Base-by-base conservation (phyloP, 2,329 filamentous ascomycete genomes). In the Graphilbum fragrans region DNA sequence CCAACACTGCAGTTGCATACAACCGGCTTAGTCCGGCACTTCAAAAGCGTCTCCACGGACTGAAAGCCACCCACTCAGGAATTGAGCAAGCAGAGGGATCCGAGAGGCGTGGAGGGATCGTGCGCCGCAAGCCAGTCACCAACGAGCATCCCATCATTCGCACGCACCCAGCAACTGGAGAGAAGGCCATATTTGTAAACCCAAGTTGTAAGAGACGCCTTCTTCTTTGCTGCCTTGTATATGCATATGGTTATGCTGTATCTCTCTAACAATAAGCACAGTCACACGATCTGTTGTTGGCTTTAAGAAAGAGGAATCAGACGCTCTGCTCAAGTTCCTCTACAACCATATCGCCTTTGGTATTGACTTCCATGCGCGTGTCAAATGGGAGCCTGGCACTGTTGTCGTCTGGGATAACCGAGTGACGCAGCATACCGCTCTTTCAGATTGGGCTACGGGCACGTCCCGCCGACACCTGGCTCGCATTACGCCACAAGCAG, bases 401-500 rank as follows among this genome's bases (percentile, higher is more conserved):
- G 85, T 93, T 1, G 82, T 92, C 2, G 77, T 90, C 1, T 93
- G 85, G 85, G 86, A 92, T 58, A 92, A 90, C 63, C 70, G 85
- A 23, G 75, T 88, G 0, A 87, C 82, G 10, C 72, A 77, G 50
- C 86, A 94, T 58, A 82, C 82, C 6, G 86, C 86, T 2, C 64
- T 90, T 31, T 66, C 90, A 4, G 86, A 93, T 57, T 94, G 86
- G 86, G 75, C 82, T 50, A 76, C 76, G 55, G 85, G 85, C 3
- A 77, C 84, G 58, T n/a, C n/a, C n/a, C 68, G 86, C 44, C 71
- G 86, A 39, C 86, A 93, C 62, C 61, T 93, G 47, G 86, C 85
- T 5, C 72, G 86, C 35, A 81, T 93, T 53, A 90, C 85, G 5
- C 85, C 86, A 0, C 83, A 90, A 63, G 86, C 84, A 1, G 86